phyloP scores from a whole-genome alignment of 306 rosid genomes.

The Chamaecrista fasciculata region DNA sequence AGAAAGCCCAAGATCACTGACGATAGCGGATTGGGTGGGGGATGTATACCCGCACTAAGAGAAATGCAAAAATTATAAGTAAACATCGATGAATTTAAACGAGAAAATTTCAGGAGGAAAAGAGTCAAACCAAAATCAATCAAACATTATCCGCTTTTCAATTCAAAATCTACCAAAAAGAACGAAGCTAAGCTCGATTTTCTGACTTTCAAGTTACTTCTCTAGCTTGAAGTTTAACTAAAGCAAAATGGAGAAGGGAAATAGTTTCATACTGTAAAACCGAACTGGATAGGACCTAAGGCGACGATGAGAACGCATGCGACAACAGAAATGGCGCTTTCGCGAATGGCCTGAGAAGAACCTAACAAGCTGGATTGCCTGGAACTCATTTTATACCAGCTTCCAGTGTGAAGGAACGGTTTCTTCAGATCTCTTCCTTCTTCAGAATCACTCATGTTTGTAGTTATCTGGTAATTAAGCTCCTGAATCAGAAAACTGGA shows the following conservation, averaged over 20 bases:
- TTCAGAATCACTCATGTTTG: conserved; percentile 66
- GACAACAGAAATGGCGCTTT: conserved; percentile 72
- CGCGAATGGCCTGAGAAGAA: conserved; percentile 78
- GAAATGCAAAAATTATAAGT: not conserved
- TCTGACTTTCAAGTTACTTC: not conserved
- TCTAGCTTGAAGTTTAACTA: not conserved
- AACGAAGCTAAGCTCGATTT: not conserved
- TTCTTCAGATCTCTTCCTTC: conserved; percentile 78
- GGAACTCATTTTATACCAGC: conserved; percentile 88
- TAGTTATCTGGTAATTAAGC: not conserved
- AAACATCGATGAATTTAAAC: not conserved
- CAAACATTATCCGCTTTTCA: not conserved
- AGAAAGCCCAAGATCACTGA: conserved; percentile 72
- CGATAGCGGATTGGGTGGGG: conserved; percentile 89
- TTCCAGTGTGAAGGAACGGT: conserved; percentile 90
- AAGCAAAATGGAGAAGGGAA: not conserved
- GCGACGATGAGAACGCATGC: conserved; percentile 94
- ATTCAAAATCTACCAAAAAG: not conserved
- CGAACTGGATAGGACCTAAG: conserved; percentile 94
- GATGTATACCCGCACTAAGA: conserved; percentile 86
- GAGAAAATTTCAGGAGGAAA: not conserved
- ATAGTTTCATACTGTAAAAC: conserved; percentile 73
- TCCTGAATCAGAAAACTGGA: not conserved
- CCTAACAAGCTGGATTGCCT: conserved; percentile 73
- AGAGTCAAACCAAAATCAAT: not conserved